Conservation (phyloP, 2,329 filamentous ascomycete species). For the Monilinia laxa region DNA sequence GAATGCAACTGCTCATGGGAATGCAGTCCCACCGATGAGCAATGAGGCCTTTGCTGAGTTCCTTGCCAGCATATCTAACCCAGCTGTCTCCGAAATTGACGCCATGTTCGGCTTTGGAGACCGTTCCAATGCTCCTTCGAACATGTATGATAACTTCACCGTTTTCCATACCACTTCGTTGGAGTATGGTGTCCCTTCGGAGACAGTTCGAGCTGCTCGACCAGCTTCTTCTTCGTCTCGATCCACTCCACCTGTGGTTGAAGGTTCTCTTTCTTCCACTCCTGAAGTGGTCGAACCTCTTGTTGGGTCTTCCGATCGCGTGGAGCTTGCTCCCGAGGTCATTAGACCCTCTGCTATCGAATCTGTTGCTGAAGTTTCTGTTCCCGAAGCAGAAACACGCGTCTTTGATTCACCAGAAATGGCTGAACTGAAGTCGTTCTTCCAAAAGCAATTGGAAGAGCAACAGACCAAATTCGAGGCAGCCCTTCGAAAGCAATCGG, state of each 20-base stretch:
- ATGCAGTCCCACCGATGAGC: not conserved
- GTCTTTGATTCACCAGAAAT: too few species aligned
- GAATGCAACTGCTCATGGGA: not conserved
- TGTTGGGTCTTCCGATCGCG: too few species aligned
- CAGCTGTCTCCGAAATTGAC: not conserved
- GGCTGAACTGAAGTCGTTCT: too few species aligned
- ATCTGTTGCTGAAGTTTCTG: not conserved
- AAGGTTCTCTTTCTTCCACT: not conserved
- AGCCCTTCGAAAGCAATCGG: too few species aligned
- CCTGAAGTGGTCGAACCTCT: too few species aligned
- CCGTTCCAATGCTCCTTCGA: not conserved
- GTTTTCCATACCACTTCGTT: not conserved
- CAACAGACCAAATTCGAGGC: too few species aligned
- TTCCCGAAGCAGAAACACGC: too few species aligned
- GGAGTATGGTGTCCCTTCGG: not conserved
- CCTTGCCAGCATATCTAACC: not conserved
- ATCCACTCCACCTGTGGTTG: not conserved
- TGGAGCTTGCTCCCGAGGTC: too few species aligned
- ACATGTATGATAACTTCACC: not conserved
- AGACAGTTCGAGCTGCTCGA: not conserved
- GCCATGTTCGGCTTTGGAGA: not conserved
- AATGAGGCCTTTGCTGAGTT: not conserved
- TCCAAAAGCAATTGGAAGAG: too few species aligned
- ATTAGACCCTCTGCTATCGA: too few species aligned
- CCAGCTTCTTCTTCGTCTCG: not conserved